Evolutionary conservation across 768 basidiomycete species (phyloP).

Genomic region (Lepiota brunneoincarnata): DNA sequence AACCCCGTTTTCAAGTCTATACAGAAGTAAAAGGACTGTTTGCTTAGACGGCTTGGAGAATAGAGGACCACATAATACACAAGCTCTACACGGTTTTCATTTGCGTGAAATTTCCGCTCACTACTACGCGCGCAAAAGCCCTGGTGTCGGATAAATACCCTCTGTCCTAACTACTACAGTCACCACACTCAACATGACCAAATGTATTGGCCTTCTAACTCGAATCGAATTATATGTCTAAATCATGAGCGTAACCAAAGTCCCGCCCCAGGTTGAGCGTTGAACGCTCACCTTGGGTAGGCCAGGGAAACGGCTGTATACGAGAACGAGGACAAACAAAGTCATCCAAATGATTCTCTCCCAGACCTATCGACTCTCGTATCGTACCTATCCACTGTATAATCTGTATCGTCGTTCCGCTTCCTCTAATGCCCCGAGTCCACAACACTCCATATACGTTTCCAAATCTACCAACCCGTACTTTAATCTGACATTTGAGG

Average conservation of each 20-base stretch:
- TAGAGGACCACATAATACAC: not conserved
- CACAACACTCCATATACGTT: constrained; percentile 58
- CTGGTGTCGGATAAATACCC: too few relatives aligned
- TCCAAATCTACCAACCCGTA: constrained; percentile 80
- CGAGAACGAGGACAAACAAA: not conserved
- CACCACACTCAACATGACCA: too few relatives aligned
- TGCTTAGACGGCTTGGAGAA: not conserved
- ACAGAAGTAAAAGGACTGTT: constrained; percentile 60
- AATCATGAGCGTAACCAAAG: too few relatives aligned
- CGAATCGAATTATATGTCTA: too few relatives aligned
- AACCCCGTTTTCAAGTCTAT: constrained; percentile 79
- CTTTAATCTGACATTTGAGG: constrained; percentile 89
- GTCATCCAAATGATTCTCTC: constrained; percentile 9
- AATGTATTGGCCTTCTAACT: too few relatives aligned
- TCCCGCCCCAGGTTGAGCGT: too few relatives aligned
- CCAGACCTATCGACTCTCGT: constrained; percentile 13
- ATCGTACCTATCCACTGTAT: constrained; percentile 13
- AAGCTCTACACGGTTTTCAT: not conserved
- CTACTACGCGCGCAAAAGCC: too few relatives aligned
- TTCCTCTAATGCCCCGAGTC: constrained; percentile 21
- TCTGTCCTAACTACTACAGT: too few relatives aligned
- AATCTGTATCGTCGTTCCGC: constrained; percentile 4
- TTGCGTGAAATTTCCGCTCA: too few relatives aligned
- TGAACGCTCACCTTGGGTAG: not conserved
- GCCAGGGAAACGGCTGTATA: not conserved